Conservation (phyloP, 768 basidiomycete species). For the Epithele typhae region DNA sequence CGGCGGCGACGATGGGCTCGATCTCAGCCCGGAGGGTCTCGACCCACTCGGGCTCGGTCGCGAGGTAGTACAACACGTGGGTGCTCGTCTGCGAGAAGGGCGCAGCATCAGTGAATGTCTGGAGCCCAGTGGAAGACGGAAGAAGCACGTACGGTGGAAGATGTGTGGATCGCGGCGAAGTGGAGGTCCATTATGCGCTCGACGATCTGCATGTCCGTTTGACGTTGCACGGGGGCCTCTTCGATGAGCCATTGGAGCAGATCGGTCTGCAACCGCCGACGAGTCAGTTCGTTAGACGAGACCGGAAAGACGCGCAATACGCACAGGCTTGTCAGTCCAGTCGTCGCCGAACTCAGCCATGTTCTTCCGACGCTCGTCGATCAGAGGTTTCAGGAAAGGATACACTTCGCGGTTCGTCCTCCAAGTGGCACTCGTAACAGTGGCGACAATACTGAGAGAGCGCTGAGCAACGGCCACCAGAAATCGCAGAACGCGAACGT, state of each 20-base stretch:
- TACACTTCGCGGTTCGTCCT: conserved; percentile 3
- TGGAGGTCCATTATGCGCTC: background rate
- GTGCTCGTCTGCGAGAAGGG: conserved; percentile 20
- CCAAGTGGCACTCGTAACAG: conserved; percentile 8
- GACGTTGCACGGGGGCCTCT: background rate
- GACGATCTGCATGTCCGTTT: background rate
- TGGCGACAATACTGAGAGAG: conserved; percentile 15
- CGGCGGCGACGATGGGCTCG: conserved; percentile 18
- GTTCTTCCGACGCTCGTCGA: conserved; percentile 22
- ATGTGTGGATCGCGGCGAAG: background rate
- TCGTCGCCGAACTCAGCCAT: conserved; percentile 18
- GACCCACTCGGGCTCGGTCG: conserved; percentile 22
- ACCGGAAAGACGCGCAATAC: conserved; percentile 1
- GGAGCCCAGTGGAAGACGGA: conserved; percentile 27
- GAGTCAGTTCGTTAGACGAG: background rate
- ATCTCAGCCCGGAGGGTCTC: conserved; percentile 31
- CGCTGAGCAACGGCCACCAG: background rate
- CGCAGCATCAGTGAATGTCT: conserved; percentile 9
- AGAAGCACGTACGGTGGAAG: background rate
- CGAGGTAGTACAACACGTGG: conserved; percentile 27
- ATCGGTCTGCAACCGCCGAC: background rate
- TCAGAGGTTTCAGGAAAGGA: conserved; percentile 24
- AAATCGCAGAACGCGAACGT: background rate
- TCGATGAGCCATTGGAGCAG: background rate
- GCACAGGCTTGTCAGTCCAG: conserved; percentile 28